These are phyloP conservation scores for Globisporangium ultimum DNA, from an alignment of 352 stramenopile species.

Conservation along the genomic window DNA sequence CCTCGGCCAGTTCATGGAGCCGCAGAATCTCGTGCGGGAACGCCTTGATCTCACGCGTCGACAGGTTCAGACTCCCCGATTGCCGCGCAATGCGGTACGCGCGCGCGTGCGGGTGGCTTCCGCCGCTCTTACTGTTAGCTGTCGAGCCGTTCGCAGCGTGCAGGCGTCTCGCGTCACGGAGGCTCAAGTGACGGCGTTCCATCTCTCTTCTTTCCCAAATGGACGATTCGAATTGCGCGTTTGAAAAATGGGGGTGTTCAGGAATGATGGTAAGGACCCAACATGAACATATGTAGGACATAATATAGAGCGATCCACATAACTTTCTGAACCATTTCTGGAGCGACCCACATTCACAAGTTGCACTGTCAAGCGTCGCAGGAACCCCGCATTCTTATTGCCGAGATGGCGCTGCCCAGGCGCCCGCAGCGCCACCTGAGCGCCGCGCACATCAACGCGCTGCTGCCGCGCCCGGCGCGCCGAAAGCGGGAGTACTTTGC, in stretches of 20 bases:
- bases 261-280: constrained; percentile 9
- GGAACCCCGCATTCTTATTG: neutral
- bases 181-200: constrained; percentile 31
- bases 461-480: constrained; percentile 26
- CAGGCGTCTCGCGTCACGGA: constrained; percentile 43
- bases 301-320: neutral
- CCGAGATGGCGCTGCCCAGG: constrained; percentile 24
- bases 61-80: constrained; percentile 59
- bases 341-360: neutral
- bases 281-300: neutral
- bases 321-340: neutral
- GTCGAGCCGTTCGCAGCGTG: constrained; percentile 3
- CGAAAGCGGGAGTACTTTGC: constrained; percentile 33
- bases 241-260: neutral
- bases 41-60: constrained; percentile 37
- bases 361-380: constrained; percentile 5
- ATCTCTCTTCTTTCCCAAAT: constrained; percentile 16
- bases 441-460: constrained; percentile 26
- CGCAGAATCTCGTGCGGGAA: constrained; percentile 64
- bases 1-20: constrained; percentile 56
- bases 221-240: neutral
- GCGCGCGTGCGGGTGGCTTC: constrained; percentile 22
- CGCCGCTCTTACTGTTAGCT: constrained; percentile 11
- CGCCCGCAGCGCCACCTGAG: constrained; percentile 32
- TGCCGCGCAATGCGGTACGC: constrained; percentile 55